These are phyloP conservation scores for Coniochaeta sp. DNA, from an alignment of 2,329 filamentous ascomycete genomes.

Conservation along the genomic window DNA sequence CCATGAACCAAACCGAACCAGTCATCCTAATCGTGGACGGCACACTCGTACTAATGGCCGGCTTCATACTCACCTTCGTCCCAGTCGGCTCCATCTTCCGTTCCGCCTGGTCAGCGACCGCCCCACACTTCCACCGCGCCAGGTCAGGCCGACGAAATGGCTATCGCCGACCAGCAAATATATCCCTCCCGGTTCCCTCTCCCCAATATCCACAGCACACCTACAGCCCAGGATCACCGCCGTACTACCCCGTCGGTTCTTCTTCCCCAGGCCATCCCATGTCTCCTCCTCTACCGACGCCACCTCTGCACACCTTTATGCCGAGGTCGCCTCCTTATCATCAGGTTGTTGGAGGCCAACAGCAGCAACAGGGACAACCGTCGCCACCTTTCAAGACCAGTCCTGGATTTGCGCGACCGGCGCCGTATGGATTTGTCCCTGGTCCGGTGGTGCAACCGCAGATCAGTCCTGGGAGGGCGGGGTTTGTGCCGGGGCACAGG, in stretches of 20 bases:
- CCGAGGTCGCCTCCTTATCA: not conserved
- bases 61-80: conserved; percentile 25
- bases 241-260: not conserved
- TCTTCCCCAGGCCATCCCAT: not conserved
- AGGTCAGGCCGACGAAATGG: not conserved
- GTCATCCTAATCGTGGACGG: conserved; percentile 33
- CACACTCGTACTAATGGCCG: conserved; percentile 29
- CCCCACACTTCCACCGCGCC: conserved; percentile 15
- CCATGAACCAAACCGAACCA: conserved; percentile 29
- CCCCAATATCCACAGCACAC: not conserved
- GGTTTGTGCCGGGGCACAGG: not conserved
- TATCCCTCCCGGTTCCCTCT: not conserved
- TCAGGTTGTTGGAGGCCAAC: not conserved
- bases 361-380: not conserved
- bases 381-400: not conserved
- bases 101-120: conserved; percentile 31
- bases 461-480: not conserved
- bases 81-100: conserved; percentile 33
- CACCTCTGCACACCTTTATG: not conserved
- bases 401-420: not conserved
- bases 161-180: not conserved
- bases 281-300: not conserved
- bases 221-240: not conserved
- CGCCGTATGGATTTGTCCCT: not conserved
- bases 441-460: not conserved